Conservation (phyloP, 2,329 filamentous ascomycete genomes). For the Fusarium zealandicum region DNA sequence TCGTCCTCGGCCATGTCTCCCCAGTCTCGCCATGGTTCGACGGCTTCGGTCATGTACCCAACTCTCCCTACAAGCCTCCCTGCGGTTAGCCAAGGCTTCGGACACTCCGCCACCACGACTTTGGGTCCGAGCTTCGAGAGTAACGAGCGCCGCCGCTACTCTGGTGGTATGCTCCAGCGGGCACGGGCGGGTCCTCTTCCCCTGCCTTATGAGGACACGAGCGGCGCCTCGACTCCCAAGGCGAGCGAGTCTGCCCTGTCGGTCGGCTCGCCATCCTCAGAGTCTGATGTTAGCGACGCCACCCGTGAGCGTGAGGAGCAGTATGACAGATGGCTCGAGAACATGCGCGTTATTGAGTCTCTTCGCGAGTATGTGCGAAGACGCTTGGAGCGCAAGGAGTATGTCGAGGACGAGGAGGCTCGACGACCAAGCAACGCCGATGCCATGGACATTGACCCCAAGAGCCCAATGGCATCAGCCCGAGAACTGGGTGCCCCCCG, state of each 20-base stretch:
- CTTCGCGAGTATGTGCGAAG: conserved; percentile 65
- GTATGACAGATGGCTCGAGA: conserved; percentile 71
- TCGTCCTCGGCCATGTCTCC: conserved; percentile 77
- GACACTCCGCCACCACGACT: conserved; percentile 73
- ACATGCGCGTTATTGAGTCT: conserved; percentile 69
- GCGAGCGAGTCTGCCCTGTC: conserved; percentile 52
- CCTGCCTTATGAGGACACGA: conserved; percentile 47
- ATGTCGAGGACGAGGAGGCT: conserved; percentile 46
- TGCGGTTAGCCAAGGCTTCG: conserved; percentile 73
- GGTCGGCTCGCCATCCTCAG: conserved; percentile 62
- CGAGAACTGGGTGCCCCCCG: conserved; percentile 36
- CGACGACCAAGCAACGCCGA: conserved; percentile 37
- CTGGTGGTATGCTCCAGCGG: conserved; percentile 71
- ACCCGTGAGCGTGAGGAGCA: conserved; percentile 66
- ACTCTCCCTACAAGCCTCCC: conserved; percentile 64
- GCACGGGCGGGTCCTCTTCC: conserved; percentile 56
- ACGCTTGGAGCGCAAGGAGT: conserved; percentile 65
- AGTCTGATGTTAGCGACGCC: conserved; percentile 60
- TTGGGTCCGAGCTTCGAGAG: conserved; percentile 72
- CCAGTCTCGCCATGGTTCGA: conserved; percentile 66
- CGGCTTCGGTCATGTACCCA: conserved; percentile 73
- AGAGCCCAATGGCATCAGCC: conserved; percentile 41
- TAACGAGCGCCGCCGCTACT: conserved; percentile 70
- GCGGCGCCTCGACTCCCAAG: conserved; percentile 54
- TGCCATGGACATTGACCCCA: conserved; percentile 49